Percentiles rank a stretch among this genome's conserved stretches.
Conservation (phyloP, 768 basidiomycete species). For the Trametes sanguinea region DNA sequence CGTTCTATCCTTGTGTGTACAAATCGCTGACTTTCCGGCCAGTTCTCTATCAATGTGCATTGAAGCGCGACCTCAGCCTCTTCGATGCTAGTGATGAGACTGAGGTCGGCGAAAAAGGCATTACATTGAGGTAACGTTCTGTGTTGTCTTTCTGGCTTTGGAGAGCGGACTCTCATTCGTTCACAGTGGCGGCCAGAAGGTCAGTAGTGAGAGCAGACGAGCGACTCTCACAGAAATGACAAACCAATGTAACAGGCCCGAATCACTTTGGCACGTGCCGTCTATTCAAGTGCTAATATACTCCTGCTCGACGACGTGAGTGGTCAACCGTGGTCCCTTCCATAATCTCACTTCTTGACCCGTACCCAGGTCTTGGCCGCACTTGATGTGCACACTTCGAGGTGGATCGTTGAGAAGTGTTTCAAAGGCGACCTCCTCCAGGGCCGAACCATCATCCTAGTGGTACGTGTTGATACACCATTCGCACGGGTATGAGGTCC, state of each 20-base stretch:
- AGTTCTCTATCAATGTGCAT: slow-evolving; percentile 43
- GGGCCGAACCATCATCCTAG: slow-evolving; percentile 48
- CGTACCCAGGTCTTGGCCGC: slow-evolving; percentile 41
- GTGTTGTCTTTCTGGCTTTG: not conserved
- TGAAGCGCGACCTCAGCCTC: slow-evolving; percentile 48
- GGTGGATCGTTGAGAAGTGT: slow-evolving; percentile 49
- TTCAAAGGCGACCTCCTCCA: slow-evolving; percentile 45
- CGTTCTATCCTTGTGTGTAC: not conserved
- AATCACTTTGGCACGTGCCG: slow-evolving; percentile 43
- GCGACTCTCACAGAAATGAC: no score
- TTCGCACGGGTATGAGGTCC: no score
- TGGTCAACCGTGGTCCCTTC: not conserved
- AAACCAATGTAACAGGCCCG: slow-evolving; percentile 29
- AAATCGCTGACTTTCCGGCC: not conserved
- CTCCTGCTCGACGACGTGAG: slow-evolving; percentile 41
- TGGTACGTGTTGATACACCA: slow-evolving; percentile 34
- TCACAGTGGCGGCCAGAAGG: slow-evolving; percentile 49
- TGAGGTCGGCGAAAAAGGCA: slow-evolving; percentile 45
- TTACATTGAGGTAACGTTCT: slow-evolving; percentile 40
- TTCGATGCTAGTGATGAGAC: slow-evolving; percentile 47
- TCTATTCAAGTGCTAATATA: slow-evolving; percentile 39
- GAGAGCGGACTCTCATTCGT: not conserved
- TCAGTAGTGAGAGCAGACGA: not conserved
- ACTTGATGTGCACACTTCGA: slow-evolving; percentile 50
- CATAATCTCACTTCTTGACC: not conserved